Conservation (phyloP, 345 rosid species). For the Rhodomyrtus tomentosa region DNA sequence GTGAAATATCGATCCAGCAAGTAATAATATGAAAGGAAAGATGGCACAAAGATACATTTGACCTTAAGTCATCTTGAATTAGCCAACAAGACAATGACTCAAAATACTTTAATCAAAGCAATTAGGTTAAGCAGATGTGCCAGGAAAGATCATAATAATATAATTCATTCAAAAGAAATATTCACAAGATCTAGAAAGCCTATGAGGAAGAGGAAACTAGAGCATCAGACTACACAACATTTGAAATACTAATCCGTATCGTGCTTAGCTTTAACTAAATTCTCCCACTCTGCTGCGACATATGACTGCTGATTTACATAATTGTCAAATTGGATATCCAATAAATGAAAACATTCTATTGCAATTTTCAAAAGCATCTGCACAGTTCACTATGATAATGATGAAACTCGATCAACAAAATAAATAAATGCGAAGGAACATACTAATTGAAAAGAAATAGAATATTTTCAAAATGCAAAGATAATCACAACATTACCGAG, state of each 20-base stretch:
- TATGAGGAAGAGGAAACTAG: background rate
- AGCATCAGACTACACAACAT: background rate
- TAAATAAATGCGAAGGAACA: background rate
- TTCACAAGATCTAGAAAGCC: background rate
- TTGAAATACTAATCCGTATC: background rate
- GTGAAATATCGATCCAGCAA: background rate
- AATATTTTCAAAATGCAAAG: background rate
- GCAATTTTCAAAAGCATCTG: background rate
- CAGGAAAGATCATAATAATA: background rate
- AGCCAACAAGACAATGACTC: background rate
- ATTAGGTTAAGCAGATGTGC: background rate
- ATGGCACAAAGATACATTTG: background rate
- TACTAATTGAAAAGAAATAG: background rate
- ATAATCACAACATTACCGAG: slow-evolving; percentile 38
- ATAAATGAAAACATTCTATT: background rate
- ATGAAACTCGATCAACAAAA: background rate
- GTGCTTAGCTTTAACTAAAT: background rate
- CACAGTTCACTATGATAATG: background rate
- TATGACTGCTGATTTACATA: background rate
- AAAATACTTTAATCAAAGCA: background rate
- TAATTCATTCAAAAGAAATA: no score
- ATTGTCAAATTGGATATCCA: background rate
- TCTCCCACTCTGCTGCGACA: background rate
- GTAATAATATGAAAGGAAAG: background rate
- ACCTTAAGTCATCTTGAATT: background rate